Percentiles rank a stretch among this genome's conserved stretches.
These are phyloP conservation scores for Sphenostylis stenocarpa DNA, from an alignment of 306 rosid genomes.

Conservation along the genomic window DNA sequence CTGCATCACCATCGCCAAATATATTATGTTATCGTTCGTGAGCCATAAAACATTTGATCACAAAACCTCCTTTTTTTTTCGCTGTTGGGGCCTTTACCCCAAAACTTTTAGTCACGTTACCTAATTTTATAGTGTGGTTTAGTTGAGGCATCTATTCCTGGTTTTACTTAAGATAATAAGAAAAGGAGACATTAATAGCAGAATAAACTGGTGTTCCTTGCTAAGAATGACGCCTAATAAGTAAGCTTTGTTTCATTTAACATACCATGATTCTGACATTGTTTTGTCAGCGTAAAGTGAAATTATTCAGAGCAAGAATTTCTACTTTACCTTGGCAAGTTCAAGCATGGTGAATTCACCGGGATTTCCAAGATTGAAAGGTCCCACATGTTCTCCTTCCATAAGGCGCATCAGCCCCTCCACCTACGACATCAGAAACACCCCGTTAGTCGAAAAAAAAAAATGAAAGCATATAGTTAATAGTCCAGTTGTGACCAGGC, in stretches of 20 bases:
- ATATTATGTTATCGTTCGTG: neutral
- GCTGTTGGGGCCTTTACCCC: no score
- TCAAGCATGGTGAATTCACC: constrained; percentile 99
- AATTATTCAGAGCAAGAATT: neutral
- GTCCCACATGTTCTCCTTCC: constrained; percentile 21
- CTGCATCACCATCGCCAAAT: neutral
- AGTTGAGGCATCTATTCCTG: no score
- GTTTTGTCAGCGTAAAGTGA: neutral
- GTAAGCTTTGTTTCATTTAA: neutral
- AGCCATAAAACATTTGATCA: neutral
- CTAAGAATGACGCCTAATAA: neutral
- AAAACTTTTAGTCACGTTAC: no score
- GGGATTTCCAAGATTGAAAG: constrained; percentile 95
- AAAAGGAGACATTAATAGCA: neutral
- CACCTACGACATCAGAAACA: neutral
- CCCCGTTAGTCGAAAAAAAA: neutral
- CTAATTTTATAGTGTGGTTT: no score
- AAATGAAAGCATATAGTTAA: neutral
- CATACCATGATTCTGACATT: no score
- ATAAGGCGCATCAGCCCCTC: constrained; percentile 6
- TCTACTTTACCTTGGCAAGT: constrained; percentile 48
- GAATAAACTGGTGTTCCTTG: neutral
- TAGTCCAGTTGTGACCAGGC: neutral
- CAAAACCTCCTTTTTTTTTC: neutral
- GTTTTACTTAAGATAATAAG: neutral